phyloP scores from a whole-genome alignment of 202 grass and related monocot genomes.

The Elaeis oleifera region DNA sequence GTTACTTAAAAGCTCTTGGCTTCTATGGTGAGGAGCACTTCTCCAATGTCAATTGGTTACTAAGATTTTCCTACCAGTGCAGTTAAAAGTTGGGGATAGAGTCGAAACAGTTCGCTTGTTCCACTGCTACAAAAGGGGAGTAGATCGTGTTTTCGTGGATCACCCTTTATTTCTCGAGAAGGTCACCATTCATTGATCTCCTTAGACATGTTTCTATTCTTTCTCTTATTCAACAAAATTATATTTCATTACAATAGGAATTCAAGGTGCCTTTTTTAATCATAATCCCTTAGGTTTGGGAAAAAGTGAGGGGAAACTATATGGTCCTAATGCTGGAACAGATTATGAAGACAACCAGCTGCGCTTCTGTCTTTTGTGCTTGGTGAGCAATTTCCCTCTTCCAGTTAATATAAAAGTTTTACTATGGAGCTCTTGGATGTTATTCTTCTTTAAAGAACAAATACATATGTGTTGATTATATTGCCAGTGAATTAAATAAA shows the following conservation, averaged over 20 bases:
- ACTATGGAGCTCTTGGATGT: too few species aligned
- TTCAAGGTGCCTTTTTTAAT: conserved; percentile 12
- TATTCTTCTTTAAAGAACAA: too few species aligned
- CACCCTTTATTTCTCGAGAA: conserved; percentile 81
- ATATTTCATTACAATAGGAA: not conserved
- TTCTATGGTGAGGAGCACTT: too few species aligned
- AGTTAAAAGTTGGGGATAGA: conserved; percentile 62
- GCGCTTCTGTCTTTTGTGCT: conserved; percentile 62
- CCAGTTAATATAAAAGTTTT: not conserved
- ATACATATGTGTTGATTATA: too few species aligned
- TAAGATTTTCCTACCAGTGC: not conserved
- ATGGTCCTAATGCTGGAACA: conserved; percentile 68
- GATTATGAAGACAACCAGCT: conserved; percentile 73
- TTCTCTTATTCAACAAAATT: conserved; percentile 6
- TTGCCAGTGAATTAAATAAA: too few species aligned
- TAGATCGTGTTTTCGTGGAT: conserved; percentile 68
- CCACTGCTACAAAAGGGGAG: conserved; percentile 69
- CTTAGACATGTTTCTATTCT: conserved; percentile 1
- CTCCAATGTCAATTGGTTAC: not conserved
- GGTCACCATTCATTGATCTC: conserved; percentile 20
- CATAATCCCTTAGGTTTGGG: conserved; percentile 63
- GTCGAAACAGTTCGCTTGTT: conserved; percentile 58
- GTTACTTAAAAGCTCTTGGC: too few species aligned
- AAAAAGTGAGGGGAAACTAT: conserved; percentile 70
- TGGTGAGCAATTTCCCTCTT: conserved; percentile 37